These are phyloP conservation scores for Fulvia fulva DNA, from an alignment of 2,329 filamentous ascomycete genomes.

Conservation along the genomic window DNA sequence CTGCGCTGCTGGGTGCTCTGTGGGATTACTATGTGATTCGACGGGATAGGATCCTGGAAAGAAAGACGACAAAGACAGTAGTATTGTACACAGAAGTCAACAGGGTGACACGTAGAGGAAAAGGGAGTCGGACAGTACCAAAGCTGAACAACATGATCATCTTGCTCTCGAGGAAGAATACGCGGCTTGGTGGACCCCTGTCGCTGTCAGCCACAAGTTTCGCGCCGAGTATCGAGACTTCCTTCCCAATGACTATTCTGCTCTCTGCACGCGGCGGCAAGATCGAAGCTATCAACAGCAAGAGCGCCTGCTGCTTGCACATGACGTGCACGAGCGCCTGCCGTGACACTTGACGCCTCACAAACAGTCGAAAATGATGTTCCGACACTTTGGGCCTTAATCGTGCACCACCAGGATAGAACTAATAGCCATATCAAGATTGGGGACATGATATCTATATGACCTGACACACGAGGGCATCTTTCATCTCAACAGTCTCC, in stretches of 20 bases:
- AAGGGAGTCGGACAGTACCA: background rate
- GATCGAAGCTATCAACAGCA: background rate
- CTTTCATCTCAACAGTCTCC: background rate
- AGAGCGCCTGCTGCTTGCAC: background rate
- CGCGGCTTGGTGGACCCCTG: background rate
- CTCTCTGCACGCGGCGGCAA: background rate
- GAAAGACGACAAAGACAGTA: background rate
- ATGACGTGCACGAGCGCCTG: background rate
- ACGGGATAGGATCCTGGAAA: background rate
- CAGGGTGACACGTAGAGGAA: background rate
- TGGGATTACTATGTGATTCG: background rate
- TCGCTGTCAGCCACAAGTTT: too few species aligned
- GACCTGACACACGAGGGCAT: background rate
- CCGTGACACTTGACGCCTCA: background rate
- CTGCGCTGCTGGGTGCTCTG: background rate
- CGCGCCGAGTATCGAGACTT: too few species aligned
- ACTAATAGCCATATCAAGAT: background rate
- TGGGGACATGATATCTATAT: background rate
- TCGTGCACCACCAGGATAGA: background rate
- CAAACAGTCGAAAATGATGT: background rate
- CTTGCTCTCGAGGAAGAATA: background rate
- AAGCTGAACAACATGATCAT: background rate
- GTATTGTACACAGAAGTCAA: background rate
- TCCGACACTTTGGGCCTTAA: background rate
- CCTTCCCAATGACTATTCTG: too few species aligned